Percentiles rank a stretch among this genome's conserved stretches.
Conservation (phyloP, 2,329 filamentous ascomycete genomes). For the Neoascochyta sp. region DNA sequence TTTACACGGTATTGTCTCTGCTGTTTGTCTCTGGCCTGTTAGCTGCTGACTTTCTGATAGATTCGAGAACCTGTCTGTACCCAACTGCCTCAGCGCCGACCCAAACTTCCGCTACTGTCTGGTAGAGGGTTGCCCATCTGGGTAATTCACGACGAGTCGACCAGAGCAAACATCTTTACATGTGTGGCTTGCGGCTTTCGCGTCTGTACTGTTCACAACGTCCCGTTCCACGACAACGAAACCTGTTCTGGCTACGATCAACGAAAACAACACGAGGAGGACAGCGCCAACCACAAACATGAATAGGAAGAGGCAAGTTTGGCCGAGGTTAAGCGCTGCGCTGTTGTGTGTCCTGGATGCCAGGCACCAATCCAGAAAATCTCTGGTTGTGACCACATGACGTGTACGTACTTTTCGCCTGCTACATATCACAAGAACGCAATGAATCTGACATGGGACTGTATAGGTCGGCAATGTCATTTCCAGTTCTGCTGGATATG, state of each 20-base stretch:
- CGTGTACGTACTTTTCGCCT: conserved; percentile 1
- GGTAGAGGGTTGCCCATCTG: conserved; percentile 1
- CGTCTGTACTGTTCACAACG: conserved; percentile 3
- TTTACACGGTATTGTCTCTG: conserved; percentile 1
- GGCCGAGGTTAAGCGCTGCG: neutral
- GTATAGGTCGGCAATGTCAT: neutral
- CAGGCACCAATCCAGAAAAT: conserved; percentile 1
- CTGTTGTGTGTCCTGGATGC: conserved; percentile 2
- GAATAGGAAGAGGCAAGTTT: neutral
- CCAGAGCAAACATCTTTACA: conserved; percentile 1
- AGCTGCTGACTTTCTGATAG: neutral
- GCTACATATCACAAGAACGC: neutral
- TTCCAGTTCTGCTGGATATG: neutral
- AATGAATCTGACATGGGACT: neutral
- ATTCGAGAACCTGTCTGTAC: conserved; percentile 4
- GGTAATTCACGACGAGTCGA: conserved; percentile 2
- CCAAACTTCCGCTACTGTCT: conserved; percentile 1
- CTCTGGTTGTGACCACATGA: conserved; percentile 3
- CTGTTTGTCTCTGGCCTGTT: neutral
- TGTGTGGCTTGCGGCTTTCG: conserved; percentile 1
- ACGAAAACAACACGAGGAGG: conserved; percentile 1
- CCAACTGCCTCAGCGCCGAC: neutral
- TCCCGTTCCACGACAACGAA: conserved; percentile 8
- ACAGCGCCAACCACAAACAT: too few species aligned
- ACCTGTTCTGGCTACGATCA: conserved; percentile 1